These are phyloP conservation scores for Nepenthes alata DNA, from an alignment of 179 eudicot genomes.

Conservation along the genomic window DNA sequence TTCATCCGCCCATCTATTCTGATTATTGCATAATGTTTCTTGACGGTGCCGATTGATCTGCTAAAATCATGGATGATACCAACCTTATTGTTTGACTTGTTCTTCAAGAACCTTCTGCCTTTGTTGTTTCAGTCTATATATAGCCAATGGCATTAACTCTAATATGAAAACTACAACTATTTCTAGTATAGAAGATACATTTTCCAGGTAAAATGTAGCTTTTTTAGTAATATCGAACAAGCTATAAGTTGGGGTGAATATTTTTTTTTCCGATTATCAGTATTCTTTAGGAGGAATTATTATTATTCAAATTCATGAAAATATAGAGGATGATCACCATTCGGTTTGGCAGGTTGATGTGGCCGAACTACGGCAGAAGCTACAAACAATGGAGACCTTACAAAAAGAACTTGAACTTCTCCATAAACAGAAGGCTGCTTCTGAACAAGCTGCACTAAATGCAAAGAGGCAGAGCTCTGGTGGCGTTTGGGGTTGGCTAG, in stretches of 20 bases:
- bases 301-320: background rate
- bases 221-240: no score
- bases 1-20: no score
- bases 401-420: constrained; percentile 86
- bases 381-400: constrained; percentile 80
- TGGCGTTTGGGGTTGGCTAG: constrained; percentile 97
- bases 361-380: constrained; percentile 87
- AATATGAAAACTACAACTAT: no score
- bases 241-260: background rate
- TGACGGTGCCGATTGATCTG: no score
- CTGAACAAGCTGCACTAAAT: constrained; percentile 71
- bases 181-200: no score
- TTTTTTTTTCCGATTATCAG: background rate
- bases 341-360: constrained; percentile 65
- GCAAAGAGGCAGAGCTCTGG: constrained; percentile 77
- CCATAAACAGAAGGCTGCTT: constrained; percentile 91
- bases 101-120: no score
- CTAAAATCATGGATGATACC: no score
- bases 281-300: background rate
- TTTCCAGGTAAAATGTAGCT: no score
- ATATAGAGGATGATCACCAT: constrained; percentile 4
- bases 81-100: no score
- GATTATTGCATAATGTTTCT: no score
- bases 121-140: no score
- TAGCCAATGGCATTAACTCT: no score